A percentile compares a stretch with the other conserved stretches of the same genome.
Evolutionary conservation across 2,329 filamentous ascomycete species (phyloP).

Genomic region (Botryotinia convoluta): DNA sequence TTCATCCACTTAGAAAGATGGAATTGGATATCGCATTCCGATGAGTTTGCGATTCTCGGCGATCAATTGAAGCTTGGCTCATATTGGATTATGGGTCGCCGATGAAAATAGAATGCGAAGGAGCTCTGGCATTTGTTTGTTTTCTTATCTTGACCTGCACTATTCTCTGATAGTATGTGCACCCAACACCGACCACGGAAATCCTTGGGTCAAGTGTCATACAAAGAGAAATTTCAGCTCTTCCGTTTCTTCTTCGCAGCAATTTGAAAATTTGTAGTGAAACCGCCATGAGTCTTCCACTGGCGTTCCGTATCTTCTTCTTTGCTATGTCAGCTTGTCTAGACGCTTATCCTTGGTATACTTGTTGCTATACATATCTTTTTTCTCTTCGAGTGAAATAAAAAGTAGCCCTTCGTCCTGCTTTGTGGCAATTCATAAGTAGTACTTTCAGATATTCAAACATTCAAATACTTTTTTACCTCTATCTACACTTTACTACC

Average conservation of each 20-base stretch:
- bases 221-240: conserved; percentile 5
- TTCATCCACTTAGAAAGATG: neutral
- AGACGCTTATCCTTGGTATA: neutral
- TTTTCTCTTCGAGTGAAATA: conserved; percentile 16
- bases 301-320: conserved; percentile 10
- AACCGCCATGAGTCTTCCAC: neutral
- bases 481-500: neutral
- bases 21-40: neutral
- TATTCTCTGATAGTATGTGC: neutral
- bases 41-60: neutral
- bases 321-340: neutral
- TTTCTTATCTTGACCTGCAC: neutral
- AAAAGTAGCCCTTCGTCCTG: neutral
- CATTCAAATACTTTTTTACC: neutral
- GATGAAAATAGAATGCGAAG: neutral
- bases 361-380: neutral
- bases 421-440: neutral
- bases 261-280: neutral
- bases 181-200: neutral
- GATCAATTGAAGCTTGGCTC: neutral
- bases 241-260: conserved; percentile 7
- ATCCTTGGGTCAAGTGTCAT: neutral
- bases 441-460: neutral
- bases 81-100: neutral
- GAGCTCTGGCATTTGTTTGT: neutral